Evolutionary conservation across 352 stramenopile species (phyloP).

Genomic region (Globisporangium orthogonon): DNA sequence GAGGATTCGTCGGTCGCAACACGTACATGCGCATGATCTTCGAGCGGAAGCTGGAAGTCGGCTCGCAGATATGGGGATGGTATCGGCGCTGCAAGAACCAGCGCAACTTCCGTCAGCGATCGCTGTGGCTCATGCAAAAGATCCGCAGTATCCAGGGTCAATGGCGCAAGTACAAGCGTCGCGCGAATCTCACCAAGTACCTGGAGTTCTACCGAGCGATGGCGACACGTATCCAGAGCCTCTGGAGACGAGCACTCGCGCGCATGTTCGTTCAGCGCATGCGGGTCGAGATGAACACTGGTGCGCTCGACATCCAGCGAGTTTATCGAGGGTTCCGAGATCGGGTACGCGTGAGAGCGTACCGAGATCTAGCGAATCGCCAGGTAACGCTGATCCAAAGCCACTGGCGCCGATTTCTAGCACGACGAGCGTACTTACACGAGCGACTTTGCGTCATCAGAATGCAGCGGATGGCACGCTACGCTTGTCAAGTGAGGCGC

Average conservation of each 20-base stretch:
- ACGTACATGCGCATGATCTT: constrained; percentile 14
- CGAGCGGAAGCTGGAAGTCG: constrained; percentile 15
- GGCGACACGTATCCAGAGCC: constrained; percentile 35
- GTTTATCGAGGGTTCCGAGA: constrained; percentile 31
- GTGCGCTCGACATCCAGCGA: constrained; percentile 30
- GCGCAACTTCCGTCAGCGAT: constrained; percentile 23
- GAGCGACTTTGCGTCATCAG: constrained; percentile 26
- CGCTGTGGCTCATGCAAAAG: constrained; percentile 42
- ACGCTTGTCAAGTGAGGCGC: constrained; percentile 22
- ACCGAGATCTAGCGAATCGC: constrained; percentile 19
- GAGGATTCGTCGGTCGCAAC: constrained; percentile 24
- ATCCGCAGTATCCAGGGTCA: constrained; percentile 50
- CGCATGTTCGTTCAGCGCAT: constrained; percentile 17
- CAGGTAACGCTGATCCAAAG: constrained; percentile 31
- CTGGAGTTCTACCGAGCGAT: constrained; percentile 27
- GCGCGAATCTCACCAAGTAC: constrained; percentile 26
- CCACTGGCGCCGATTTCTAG: constrained; percentile 27
- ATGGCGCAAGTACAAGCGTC: constrained; percentile 38
- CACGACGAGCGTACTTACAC: constrained; percentile 17
- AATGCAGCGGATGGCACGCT: constrained; percentile 34
- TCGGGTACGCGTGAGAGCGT: constrained; percentile 21
- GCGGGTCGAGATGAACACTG: constrained; percentile 24
- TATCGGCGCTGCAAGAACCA: constrained; percentile 36
- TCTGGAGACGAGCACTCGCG: constrained; percentile 40
- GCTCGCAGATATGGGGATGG: constrained; percentile 36